phyloP scores from a whole-genome alignment of 2,329 filamentous ascomycete species.

The Cryphonectria nitschkei region DNA sequence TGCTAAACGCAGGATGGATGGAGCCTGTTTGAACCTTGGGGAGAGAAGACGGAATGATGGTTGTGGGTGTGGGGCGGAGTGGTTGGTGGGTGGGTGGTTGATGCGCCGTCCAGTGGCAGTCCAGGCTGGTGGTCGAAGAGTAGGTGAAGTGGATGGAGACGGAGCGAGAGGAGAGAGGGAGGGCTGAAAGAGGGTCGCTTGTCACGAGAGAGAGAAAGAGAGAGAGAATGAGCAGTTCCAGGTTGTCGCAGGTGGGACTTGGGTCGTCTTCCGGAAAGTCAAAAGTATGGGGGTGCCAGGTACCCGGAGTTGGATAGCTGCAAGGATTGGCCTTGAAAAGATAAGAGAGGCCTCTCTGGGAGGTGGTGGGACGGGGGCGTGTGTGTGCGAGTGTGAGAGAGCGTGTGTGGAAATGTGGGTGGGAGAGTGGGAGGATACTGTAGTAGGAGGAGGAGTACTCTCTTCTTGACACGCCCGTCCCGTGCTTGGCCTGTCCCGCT shows the following conservation, averaged over 20 bases:
- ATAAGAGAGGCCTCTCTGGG: background rate
- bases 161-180: background rate
- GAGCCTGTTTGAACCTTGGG: background rate
- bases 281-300: conserved; percentile 11
- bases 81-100: background rate
- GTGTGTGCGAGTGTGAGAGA: background rate
- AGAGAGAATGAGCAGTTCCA: background rate
- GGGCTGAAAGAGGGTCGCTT: background rate
- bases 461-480: background rate
- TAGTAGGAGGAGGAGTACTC: no score
- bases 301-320: background rate
- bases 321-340: conserved; percentile 2
- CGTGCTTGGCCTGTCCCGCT: background rate
- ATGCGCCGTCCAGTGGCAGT: background rate
- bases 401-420: background rate
- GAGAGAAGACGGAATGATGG: no score
- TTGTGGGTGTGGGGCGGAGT: background rate
- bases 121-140: background rate
- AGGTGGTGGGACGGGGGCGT: background rate
- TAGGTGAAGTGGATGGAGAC: background rate
- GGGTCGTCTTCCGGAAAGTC: conserved; percentile 8
- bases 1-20: background rate
- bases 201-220: background rate
- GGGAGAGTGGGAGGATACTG: background rate
- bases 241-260: conserved; percentile 7